Conservation (phyloP, 202 grass and related monocot species). For the Musa balbisiana region DNA sequence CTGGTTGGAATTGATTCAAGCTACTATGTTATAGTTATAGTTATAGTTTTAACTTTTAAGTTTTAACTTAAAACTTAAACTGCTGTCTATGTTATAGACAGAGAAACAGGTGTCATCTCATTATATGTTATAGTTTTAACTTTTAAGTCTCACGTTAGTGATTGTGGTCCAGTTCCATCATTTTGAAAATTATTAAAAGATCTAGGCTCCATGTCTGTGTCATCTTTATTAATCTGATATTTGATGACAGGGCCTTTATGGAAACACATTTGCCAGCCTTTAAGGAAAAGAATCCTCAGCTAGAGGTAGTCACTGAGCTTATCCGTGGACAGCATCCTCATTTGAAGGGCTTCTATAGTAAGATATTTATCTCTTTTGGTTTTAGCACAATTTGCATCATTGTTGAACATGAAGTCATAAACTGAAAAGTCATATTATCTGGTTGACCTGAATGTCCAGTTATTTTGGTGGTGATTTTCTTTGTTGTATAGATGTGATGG, state of each 20-base stretch:
- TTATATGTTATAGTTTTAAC: background rate
- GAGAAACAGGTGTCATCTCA: background rate
- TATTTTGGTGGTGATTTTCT: background rate
- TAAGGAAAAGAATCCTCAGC: conserved; percentile 77
- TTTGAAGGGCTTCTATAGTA: conserved; percentile 92
- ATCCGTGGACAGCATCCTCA: conserved; percentile 81
- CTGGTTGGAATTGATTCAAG: no score
- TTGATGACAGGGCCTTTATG: conserved; percentile 74
- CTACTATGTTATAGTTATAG: no score
- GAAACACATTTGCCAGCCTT: conserved; percentile 58
- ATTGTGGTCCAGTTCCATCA: background rate
- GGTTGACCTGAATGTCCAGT: background rate
- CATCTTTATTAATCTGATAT: background rate
- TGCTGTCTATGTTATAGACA: no score
- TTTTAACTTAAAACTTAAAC: no score
- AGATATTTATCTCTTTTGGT: conserved; percentile 23
- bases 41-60: background rate
- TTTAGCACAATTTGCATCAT: background rate
- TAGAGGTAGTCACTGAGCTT: conserved; percentile 66
- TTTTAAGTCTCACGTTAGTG: background rate
- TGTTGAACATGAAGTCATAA: background rate
- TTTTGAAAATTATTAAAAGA: background rate
- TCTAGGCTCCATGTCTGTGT: conserved; percentile 1
- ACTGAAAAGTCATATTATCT: background rate
- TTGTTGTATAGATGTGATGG: background rate